A percentile compares a stretch with the other conserved stretches of the same genome.
Conservation (phyloP, 805 yeast genomes). For the Suhomyces emberorum region DNA sequence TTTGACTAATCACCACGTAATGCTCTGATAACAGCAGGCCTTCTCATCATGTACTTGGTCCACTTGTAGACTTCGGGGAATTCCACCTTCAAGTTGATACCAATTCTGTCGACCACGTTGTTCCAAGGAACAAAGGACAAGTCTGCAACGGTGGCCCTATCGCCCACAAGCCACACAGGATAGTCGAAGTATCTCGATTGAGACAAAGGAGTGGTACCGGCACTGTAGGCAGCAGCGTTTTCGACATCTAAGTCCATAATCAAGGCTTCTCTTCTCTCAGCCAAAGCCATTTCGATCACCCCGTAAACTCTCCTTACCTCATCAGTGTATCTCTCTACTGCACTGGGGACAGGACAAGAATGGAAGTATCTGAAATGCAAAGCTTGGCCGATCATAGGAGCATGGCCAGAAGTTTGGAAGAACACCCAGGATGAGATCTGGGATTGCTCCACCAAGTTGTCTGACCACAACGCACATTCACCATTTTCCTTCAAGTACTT, state of each 20-base stretch:
- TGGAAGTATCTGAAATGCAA: constrained; percentile 91
- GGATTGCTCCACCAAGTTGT: constrained; percentile 72
- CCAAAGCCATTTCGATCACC: constrained; percentile 90
- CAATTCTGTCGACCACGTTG: constrained; percentile 89
- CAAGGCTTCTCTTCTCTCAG: constrained; percentile 85
- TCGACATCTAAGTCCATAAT: constrained; percentile 87
- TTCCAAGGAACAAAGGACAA: constrained; percentile 95
- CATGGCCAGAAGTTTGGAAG: constrained; percentile 95
- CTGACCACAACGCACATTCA: constrained; percentile 75
- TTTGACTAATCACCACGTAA: constrained; percentile 63
- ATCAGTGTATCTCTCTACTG: constrained; percentile 85
- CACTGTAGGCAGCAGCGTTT: constrained; percentile 81
- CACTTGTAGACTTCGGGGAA: constrained; percentile 95
- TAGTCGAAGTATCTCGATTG: constrained; percentile 85
- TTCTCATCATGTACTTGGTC: constrained; percentile 93
- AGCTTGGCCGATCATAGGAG: constrained; percentile 99
- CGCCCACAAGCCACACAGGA: constrained; percentile 95
- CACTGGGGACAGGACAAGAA: constrained; percentile 77
- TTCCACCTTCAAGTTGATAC: constrained; percentile 80
- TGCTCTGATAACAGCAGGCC: constrained; percentile 88
- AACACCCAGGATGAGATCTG: constrained; percentile 87
- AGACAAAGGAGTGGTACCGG: constrained; percentile 83
- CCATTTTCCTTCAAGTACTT: constrained; percentile 62
- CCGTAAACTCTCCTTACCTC: constrained; percentile 93
- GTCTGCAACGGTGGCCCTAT: constrained; percentile 77